phyloP scores from a whole-genome alignment of 2,329 filamentous ascomycete genomes.

The Xylaria sp. region DNA sequence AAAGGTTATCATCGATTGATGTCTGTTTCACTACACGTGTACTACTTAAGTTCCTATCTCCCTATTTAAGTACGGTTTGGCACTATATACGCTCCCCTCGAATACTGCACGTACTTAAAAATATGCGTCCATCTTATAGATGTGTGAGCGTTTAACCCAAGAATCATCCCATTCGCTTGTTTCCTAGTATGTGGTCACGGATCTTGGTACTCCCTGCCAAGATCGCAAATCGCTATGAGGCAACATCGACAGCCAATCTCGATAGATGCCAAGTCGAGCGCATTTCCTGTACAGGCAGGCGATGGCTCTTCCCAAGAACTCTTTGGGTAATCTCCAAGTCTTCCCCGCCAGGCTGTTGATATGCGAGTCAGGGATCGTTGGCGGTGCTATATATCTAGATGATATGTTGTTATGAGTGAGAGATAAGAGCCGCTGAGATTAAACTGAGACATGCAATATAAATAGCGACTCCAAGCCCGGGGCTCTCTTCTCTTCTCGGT shows the following conservation, averaged over 20 bases:
- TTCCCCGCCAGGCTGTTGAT: constrained; percentile 24
- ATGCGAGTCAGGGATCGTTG: constrained; percentile 25
- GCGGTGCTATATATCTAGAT: constrained; percentile 11
- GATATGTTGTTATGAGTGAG: constrained; percentile 14
- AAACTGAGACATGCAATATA: not conserved
- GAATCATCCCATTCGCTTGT: not conserved
- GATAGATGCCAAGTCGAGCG: constrained; percentile 35
- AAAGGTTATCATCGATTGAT: not conserved
- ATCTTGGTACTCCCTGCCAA: constrained; percentile 30
- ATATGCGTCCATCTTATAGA: too few relatives aligned
- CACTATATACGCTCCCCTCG: too few relatives aligned
- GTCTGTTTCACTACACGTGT: too few relatives aligned
- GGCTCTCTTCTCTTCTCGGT: constrained; percentile 3
- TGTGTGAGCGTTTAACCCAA: not conserved
- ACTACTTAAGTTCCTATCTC: too few relatives aligned
- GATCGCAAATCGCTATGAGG: constrained; percentile 15
- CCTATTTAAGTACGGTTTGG: too few relatives aligned
- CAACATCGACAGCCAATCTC: constrained; percentile 28
- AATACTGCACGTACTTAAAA: too few relatives aligned
- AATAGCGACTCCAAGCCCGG: constrained; percentile 2
- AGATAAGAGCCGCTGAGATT: constrained; percentile 21
- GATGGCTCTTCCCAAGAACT: constrained; percentile 21
- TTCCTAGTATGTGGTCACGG: constrained; percentile 7
- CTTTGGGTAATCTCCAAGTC: constrained; percentile 25
- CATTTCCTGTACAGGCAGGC: constrained; percentile 36